Percentiles rank a stretch among this genome's conserved stretches.
Conservation (phyloP, 2,329 filamentous ascomycete genomes). For the Paraphoma sp. region DNA sequence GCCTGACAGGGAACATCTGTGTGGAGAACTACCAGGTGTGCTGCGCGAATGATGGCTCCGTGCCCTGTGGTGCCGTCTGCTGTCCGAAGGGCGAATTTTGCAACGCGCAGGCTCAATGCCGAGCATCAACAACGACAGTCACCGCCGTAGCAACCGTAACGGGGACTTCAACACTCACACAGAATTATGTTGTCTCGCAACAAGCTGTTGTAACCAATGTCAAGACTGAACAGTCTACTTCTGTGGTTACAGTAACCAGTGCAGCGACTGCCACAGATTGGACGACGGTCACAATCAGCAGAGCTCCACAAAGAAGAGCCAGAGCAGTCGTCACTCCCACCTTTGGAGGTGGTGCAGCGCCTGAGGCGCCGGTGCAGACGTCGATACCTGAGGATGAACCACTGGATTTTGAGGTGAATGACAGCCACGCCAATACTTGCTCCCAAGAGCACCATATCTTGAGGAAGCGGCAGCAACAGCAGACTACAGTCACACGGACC, state of each 20-base stretch:
- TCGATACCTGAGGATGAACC: not conserved
- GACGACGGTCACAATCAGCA: not conserved
- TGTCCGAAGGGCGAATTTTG: not conserved
- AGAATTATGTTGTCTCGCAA: not conserved
- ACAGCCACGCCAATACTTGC: not conserved
- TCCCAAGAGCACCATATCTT: not conserved
- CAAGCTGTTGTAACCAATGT: not conserved
- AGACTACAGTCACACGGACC: not conserved
- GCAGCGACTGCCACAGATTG: not conserved
- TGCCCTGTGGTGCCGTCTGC: not conserved
- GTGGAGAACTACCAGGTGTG: not conserved
- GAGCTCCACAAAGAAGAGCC: not conserved
- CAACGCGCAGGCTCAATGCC: not conserved
- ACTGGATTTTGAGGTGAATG: not conserved
- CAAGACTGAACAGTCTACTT: not conserved
- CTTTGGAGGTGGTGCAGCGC: not conserved
- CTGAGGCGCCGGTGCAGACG: not conserved
- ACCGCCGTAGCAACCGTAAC: not conserved
- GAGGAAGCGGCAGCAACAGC: not conserved
- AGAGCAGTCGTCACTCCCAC: not conserved
- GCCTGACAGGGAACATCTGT: not conserved
- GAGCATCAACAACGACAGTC: not conserved
- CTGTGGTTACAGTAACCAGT: not conserved
- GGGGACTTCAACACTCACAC: not conserved
- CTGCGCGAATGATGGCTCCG: not conserved